Base-by-base conservation (phyloP, 768 basidiomycete species). In the Ramaria sp. region DNA sequence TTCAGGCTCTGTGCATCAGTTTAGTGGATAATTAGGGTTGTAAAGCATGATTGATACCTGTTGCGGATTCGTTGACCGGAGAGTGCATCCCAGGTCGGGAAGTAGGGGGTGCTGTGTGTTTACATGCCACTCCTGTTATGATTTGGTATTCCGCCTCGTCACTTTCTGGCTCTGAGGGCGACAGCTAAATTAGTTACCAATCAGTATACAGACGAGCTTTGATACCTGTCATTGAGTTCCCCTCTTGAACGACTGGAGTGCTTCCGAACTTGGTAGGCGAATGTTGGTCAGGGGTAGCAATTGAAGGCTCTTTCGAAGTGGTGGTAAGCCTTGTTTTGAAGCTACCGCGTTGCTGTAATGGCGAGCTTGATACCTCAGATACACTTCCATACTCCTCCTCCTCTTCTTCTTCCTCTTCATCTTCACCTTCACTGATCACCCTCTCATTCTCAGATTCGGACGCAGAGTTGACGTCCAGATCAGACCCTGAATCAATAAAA, bases 391-490 rank as follows among this genome's bases (percentile, higher is more conserved):
- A n/a, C 55, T 53, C 45, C 52, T 54, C 52, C 9, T 22, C 13
- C 12, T 66, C 66, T 16, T 67, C 64, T 37, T 51, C 58, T 9
- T 56, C 49, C 32, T 62, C 64, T 6, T 64, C 58, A 10, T 66
- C 61, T 30, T 71, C 71, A 2, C 65, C 71, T 12, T n/a, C 27
- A 30, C 32, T 36, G 8, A 1, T 12, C 12, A 34, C 30, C 18
- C 22, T n/a, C 7, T 22, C 25, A 47, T 27, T 30, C 24, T 50
- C 48, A 37, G 48, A n/a, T 58, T 79, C 78, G 7, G 75, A 77
- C 20, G 72, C 79, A 25, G 79, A 79, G 28, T 78, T 75, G 16
- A 81, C 61, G 37, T 73, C 73, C 37, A 82, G 59, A 42, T 74
- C 69, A 55, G 69, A 61, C 6, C 65, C 75, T 72, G 45, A 60